Evolutionary conservation across 495 filamentous ascomycete species (phyloP).

Genomic region (Lichenothelia convexa): DNA sequence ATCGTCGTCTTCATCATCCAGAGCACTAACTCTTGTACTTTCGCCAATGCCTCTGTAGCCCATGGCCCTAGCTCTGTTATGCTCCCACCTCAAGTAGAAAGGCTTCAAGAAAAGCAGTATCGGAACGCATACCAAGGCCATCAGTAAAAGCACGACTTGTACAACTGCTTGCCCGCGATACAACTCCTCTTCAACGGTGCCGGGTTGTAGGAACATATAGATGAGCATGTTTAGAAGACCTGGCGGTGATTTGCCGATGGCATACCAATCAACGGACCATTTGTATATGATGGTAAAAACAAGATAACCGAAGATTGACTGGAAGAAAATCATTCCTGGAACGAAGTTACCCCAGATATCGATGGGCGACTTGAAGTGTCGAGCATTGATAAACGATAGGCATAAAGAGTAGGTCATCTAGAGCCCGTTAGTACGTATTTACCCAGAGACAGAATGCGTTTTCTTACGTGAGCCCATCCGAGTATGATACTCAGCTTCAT

Average conservation of each 20-base stretch:
- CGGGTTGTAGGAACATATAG: constrained; percentile 94
- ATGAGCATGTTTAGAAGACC: constrained; percentile 96
- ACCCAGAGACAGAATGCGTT: not conserved
- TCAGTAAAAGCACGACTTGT: constrained; percentile 61
- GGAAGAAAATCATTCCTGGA: constrained; percentile 98
- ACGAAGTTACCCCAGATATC: constrained; percentile 96
- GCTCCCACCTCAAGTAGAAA: constrained; percentile 76
- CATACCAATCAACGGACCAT: constrained; percentile 81
- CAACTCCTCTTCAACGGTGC: constrained; percentile 50
- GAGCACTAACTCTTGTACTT: constrained; percentile 62
- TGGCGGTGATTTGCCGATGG: constrained; percentile 46
- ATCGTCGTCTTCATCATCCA: constrained; percentile 63
- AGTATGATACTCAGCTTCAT: constrained; percentile 98
- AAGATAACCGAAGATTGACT: constrained; percentile 95
- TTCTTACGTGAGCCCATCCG: constrained; percentile 70
- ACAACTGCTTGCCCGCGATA: constrained; percentile 59
- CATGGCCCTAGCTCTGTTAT: constrained; percentile 68
- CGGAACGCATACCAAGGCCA: constrained; percentile 75
- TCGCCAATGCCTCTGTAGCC: constrained; percentile 90
- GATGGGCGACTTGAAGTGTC: constrained; percentile 81
- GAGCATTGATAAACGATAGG: constrained; percentile 80
- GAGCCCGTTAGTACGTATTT: constrained; percentile 4
- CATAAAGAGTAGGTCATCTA: constrained; percentile 93
- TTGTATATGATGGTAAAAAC: constrained; percentile 91
- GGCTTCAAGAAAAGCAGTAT: constrained; percentile 89